These are phyloP conservation scores for Pseudozyma tsukubaensis DNA, from an alignment of 1,284 basidiomycete genomes.

Conservation along the genomic window DNA sequence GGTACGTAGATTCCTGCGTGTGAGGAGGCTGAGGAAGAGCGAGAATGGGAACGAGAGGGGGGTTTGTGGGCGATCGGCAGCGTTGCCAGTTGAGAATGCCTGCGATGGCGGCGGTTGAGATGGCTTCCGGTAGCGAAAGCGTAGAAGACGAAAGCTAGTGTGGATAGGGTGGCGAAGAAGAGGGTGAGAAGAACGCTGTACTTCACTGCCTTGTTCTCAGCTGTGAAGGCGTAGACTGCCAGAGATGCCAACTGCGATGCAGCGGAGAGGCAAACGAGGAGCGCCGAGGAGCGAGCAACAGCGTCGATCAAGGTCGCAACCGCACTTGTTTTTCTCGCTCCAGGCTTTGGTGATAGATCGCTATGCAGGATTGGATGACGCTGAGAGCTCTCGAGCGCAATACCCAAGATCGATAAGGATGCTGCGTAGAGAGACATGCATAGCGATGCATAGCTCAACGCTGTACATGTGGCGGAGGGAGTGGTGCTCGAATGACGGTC, in stretches of 20 bases:
- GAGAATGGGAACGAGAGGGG: background rate
- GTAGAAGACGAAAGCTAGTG: background rate
- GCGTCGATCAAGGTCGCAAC: background rate
- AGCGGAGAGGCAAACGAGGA: constrained; percentile 8
- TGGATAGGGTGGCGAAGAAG: background rate
- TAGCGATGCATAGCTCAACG: no score
- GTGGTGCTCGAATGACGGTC: no score
- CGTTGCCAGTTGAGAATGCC: background rate
- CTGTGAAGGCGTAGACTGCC: background rate
- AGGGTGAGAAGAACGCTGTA: constrained; percentile 3
- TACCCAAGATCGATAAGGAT: no score
- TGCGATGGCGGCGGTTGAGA: no score
- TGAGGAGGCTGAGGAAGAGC: constrained; percentile 9
- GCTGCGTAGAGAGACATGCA: no score
- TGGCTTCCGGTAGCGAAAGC: background rate
- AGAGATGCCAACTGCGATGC: constrained; percentile 1
- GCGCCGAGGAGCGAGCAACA: background rate
- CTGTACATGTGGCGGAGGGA: no score
- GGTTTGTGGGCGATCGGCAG: constrained; percentile 4
- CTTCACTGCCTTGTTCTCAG: background rate
- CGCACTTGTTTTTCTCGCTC: background rate
- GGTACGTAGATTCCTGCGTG: constrained; percentile 11
- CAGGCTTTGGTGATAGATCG: no score
- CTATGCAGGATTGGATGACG: no score
- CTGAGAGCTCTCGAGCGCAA: no score